Evolutionary conservation across 306 rosid genomes (phyloP).

Genomic region (Inga laurina): DNA sequence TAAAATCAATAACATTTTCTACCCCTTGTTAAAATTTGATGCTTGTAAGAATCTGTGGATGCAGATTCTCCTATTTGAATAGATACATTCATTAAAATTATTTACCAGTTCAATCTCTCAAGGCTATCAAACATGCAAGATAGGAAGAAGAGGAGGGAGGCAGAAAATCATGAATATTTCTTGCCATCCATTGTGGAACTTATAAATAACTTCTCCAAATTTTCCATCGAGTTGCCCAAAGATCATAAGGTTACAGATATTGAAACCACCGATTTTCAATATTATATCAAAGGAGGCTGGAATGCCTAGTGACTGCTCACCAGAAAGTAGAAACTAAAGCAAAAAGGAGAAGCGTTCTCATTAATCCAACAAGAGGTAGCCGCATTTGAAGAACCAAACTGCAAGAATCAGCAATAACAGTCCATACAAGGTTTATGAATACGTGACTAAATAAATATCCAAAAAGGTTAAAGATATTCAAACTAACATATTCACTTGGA

Average conservation of each 20-base stretch:
- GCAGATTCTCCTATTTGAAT: background rate
- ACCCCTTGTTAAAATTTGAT: background rate
- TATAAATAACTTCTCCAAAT: background rate
- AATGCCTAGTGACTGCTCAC: slow-evolving; percentile 41
- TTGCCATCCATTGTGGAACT: background rate
- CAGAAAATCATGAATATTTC: background rate
- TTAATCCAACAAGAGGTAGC: slow-evolving; percentile 37
- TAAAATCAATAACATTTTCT: background rate
- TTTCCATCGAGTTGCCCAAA: slow-evolving; percentile 2
- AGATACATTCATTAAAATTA: slow-evolving; percentile 5
- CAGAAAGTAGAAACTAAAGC: slow-evolving; percentile 44
- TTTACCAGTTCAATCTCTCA: slow-evolving; percentile 14
- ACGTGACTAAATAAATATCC: background rate
- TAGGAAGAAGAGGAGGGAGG: background rate
- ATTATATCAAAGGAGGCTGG: slow-evolving; percentile 3
- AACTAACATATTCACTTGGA: background rate
- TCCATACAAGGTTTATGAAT: background rate
- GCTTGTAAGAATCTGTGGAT: background rate
- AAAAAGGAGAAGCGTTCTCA: slow-evolving; percentile 17
- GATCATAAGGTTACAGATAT: background rate
- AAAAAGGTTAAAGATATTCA: background rate
- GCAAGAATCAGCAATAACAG: slow-evolving; percentile 28
- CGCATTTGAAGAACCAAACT: slow-evolving; percentile 40
- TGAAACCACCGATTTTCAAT: background rate
- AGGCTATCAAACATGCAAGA: slow-evolving; percentile 11